Percentiles rank a stretch among this genome's conserved stretches.
These are phyloP conservation scores for Podospora conica DNA, from an alignment of 495 filamentous ascomycete genomes.

Conservation along the genomic window DNA sequence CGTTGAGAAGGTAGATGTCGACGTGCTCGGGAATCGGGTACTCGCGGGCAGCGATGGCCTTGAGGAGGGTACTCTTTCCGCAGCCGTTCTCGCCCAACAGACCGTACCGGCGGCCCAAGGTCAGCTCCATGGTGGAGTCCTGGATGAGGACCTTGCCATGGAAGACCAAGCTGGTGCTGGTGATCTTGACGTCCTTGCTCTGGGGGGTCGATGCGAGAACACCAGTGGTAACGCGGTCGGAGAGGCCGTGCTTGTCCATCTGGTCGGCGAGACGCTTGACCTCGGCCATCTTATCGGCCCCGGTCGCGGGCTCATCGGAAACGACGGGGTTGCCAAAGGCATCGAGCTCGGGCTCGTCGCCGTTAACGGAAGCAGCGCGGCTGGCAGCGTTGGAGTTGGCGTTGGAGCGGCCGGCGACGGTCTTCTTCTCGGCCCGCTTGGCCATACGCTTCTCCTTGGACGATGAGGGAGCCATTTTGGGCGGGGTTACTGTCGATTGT, in stretches of 20 bases:
- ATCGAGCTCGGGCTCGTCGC: conserved; percentile 61
- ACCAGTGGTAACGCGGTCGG: conserved; percentile 96
- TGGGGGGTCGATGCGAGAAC: conserved; percentile 78
- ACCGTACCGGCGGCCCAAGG: conserved; percentile 88
- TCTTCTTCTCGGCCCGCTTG: conserved; percentile 84
- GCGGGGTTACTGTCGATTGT: not conserved
- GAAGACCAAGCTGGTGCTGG: conserved; percentile 87
- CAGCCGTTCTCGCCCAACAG: conserved; percentile 98
- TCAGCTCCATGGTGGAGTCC: conserved; percentile 89
- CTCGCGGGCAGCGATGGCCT: conserved; percentile 88
- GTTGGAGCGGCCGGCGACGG: conserved; percentile 59
- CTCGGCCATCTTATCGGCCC: conserved; percentile 64
- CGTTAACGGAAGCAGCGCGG: conserved; percentile 59
- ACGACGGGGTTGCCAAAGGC: conserved; percentile 53
- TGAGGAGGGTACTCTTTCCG: conserved; percentile 94
- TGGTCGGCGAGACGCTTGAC: conserved; percentile 69
- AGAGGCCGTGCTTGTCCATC: conserved; percentile 92
- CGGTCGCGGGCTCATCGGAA: conserved; percentile 63
- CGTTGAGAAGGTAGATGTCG: conserved; percentile 97
- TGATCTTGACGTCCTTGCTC: conserved; percentile 94
- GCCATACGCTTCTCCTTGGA: conserved; percentile 97
- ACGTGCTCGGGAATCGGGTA: conserved; percentile 94
- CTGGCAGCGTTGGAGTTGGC: conserved; percentile 60
- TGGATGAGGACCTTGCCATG: conserved; percentile 94
- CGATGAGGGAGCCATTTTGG: conserved; percentile 79